Base-by-base conservation (phyloP, 1,284 basidiomycete species). In the Ceratobasidium papillatum region DNA sequence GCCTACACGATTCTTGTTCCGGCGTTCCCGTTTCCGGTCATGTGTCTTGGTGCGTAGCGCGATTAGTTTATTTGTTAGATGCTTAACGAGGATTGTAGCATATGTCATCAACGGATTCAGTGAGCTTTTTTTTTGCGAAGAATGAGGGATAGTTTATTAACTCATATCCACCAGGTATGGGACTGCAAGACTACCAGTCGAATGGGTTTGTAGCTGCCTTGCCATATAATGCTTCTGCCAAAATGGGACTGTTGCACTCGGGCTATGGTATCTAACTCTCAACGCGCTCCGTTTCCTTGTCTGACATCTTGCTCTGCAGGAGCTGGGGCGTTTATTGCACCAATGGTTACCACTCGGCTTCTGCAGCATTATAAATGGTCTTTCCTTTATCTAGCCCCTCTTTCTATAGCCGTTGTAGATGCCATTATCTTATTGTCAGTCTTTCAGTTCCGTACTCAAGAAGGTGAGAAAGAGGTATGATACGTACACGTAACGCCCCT, bases 361-460 rank as follows among this genome's bases (percentile, higher is more conserved):
- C 64, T 75, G n/a, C 49, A 71, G 19, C 34, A 61, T 36, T 58
- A 59, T 14, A 61, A 62, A 30, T 78, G 77, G 77, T 75, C 75
- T 12, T 77, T 75, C 54, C 74, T 76, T 34, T 78, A 77, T 43
- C 63, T 76, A 27, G 74, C 74, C 12, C 52, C 77, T 0, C 38
- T 75, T 38, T 62, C 61, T 12, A 59, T 77, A 22, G 73, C 76
- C 3, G 14, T 74, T 14, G n/a, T 78, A 22, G 82, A 81, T 19
- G 74, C 76, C 4, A 19, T 77, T 3, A 7, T 77, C 27, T 74
- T 84, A 2, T 47, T 81, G 22, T 22, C 77, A 9, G 80, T 82
- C 4, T 84, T 84, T 78, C 75, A 78, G 22, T 65, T 80, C 8
- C 79, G 81, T 61, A 81, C 81, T 2, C 83, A 69, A 58, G 65